Evolutionary conservation across 306 rosid species (phyloP).

Genomic region (Pterocarpus santalinus): DNA sequence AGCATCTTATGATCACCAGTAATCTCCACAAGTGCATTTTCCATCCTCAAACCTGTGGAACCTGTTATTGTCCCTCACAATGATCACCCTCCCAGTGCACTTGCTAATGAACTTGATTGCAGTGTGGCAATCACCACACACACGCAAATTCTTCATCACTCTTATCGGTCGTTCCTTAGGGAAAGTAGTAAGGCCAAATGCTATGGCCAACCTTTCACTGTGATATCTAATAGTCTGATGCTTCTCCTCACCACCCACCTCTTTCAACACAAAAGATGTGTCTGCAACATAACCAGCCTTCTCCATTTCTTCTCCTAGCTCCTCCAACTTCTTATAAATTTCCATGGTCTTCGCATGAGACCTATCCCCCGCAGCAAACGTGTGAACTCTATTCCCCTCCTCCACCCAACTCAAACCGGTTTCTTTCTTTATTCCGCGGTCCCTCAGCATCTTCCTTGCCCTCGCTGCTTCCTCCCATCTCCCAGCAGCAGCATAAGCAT

Average conservation of each 20-base stretch:
- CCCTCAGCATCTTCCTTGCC: conserved; percentile 77
- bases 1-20: conserved; percentile 63
- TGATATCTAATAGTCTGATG: conserved; percentile 71
- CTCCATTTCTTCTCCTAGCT: conserved; percentile 78
- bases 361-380: conserved; percentile 80
- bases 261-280: conserved; percentile 80
- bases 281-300: conserved; percentile 89
- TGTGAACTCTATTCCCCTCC: conserved; percentile 82
- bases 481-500: conserved; percentile 90
- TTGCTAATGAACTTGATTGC: conserved; percentile 90
- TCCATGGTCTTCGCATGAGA: conserved; percentile 63
- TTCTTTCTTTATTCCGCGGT: conserved; percentile 80
- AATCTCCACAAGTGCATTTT: conserved; percentile 85
- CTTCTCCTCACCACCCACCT: conserved; percentile 82
- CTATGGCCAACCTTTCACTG: conserved; percentile 89
- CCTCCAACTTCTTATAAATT: conserved; percentile 81
- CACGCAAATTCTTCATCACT: conserved; percentile 92
- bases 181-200: conserved; percentile 77
- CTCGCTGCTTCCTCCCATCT: conserved; percentile 89
- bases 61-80: conserved; percentile 83
- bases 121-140: conserved; percentile 91
- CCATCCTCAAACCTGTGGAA: conserved; percentile 92
- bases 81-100: conserved; percentile 73
- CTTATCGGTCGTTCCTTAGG: conserved; percentile 76
- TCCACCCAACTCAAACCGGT: conserved; percentile 94